Base-by-base conservation (phyloP, 1,284 basidiomycete species). In the Boletellus deceptivus region DNA sequence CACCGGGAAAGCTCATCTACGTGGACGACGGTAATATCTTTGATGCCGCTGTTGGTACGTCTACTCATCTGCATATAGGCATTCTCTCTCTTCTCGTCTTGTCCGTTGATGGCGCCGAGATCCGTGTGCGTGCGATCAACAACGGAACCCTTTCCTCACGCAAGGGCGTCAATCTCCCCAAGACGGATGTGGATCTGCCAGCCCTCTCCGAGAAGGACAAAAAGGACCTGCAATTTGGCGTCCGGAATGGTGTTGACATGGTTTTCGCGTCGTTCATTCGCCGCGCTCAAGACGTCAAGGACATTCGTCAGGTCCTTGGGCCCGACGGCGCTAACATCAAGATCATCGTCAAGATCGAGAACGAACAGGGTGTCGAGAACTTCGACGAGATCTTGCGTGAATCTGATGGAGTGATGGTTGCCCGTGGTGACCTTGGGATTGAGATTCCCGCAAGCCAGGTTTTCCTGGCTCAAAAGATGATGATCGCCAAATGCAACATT, bases 111-210 rank as follows among this genome's bases (percentile, higher is more conserved):
- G 89, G 89, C 43, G 69, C 76, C 63, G 86, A 83, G 62, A 82
- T 96, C 59, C 84, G 78, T 53, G 97, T 99, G 63, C 91, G 92
- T 62, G 83, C 93, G 39, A 62, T 98, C 71, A 99, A 99, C 84
- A 90, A 89, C 65, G 97, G 96, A 53, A 86, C 79, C 36, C 86
- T 99, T 60, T 93, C 91, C 47, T 98, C 94, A 54, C 91, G 93
- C 73, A 99, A 99, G 80, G 97, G 97, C 72, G 97, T 99, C 75
- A 99, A 99, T 76, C 85, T 99, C 53, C 97, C 97, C 64, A 97
- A 98, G 75, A 98, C 97, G 59, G 83, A 89, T 25, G 97, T 99
- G 66, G 97, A 99, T 75, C 86, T 99, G 48, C 97, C 97, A 50
- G 93, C 97, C 49, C 86, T 99, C 48, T 98, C 95, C 52, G 92